Evolutionary conservation across 768 basidiomycete genomes (phyloP), one percentile per base, ranked within the genome.

Genomic region (Russula dissimulans): DNA sequence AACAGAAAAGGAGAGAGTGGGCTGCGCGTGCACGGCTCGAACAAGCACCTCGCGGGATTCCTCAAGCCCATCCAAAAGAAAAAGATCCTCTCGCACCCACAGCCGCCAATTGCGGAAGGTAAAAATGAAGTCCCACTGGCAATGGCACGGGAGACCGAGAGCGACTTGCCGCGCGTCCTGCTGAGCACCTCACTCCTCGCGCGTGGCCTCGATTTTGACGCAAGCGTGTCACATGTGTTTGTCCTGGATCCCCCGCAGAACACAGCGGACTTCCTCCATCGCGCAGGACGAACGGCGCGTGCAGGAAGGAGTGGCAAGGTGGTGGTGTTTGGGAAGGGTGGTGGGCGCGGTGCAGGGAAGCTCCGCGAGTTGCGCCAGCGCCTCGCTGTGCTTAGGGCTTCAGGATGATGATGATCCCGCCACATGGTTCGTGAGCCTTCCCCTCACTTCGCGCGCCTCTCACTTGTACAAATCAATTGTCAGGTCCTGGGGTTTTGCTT

Each of bases 161-260:
- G 74, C 48, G 67, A 73, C 7, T 71, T 72, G 0, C 83, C 87
- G 15, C 81, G 82, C 57, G 85, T 95, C 42, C 77, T 97, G 67
- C 79, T 95, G 56, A 95, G 94, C 38, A 97, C 94, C 0, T 95
- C 92, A 5, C 77, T 97, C 38, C 84, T 97, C 31, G 92, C 91
- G 10, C 82, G 94, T 18, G 94, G 94, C 1, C 80, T 95, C 1
- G 94, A 97, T 71, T 97, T 97, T 67, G 76, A 84, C 14, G 85
- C 91, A 0, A 74, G 75, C n/a, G 82, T 95, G 65, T 79, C 80
- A 62, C 84, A 94, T 67, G 88, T 95, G 3, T 87, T 97, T 70
- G 86, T 95, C 64, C 79, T 90, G 26, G 94, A 95, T 66, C 83
- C 89, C 68, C 93, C 94, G 18, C 76, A 88, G 65, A 95, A 92